Evolutionary conservation across 2,329 filamentous ascomycete genomes (phyloP).

Genomic region (Hypocrella siamensis): DNA sequence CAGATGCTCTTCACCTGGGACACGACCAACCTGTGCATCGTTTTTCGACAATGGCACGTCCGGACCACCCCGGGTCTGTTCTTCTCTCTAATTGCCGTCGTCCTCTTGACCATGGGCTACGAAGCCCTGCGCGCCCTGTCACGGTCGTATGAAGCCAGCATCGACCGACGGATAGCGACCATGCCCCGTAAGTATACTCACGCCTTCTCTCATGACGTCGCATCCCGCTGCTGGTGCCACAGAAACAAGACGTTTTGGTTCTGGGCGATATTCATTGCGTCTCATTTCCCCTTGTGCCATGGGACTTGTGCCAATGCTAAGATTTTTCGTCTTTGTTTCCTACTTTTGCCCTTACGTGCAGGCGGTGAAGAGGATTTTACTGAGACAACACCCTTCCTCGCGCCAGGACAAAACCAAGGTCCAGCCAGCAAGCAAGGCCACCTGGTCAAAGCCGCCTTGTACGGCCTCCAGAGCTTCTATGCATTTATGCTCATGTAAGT

Average conservation of each 20-base stretch:
- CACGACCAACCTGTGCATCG: constrained; percentile 83
- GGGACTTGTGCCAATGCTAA: constrained; percentile 15
- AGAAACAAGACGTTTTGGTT: too few relatives aligned
- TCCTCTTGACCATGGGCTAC: constrained; percentile 79
- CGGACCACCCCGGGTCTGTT: constrained; percentile 58
- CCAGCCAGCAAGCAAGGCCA: constrained; percentile 52
- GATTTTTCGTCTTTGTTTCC: constrained; percentile 5
- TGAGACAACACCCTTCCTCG: constrained; percentile 48
- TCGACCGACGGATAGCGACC: constrained; percentile 30
- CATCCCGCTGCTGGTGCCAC: background rate
- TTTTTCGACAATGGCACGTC: constrained; percentile 86
- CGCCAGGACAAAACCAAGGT: constrained; percentile 56
- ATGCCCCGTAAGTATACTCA: constrained; percentile 34
- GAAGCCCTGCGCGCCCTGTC: constrained; percentile 70
- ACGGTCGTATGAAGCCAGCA: constrained; percentile 55
- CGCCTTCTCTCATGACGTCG: constrained; percentile 1
- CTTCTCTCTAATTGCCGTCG: constrained; percentile 67
- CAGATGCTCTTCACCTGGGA: constrained; percentile 99
- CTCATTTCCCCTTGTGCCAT: constrained; percentile 1
- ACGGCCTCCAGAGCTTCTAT: constrained; percentile 92
- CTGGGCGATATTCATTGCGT: constrained; percentile 1
- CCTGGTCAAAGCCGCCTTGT: constrained; percentile 66
- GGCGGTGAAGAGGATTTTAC: constrained; percentile 31
- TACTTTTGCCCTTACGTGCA: constrained; percentile 3
- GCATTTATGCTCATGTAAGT: constrained; percentile 98